phyloP scores from a whole-genome alignment of 202 grass and related monocot genomes.

The Elaeis oleifera region DNA sequence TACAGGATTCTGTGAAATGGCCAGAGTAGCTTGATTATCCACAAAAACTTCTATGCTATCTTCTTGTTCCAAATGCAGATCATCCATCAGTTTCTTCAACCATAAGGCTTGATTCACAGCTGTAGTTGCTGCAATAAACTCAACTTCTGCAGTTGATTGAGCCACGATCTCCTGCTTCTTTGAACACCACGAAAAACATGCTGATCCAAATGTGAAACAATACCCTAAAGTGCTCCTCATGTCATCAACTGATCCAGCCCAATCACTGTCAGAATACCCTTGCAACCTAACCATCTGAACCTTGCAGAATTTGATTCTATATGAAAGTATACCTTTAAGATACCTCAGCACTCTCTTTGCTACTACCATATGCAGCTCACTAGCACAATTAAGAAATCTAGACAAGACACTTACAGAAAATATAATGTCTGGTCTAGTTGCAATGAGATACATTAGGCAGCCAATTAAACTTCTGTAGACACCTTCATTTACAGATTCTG shows the following conservation, averaged over 20 bases:
- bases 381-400: not conserved
- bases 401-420: not conserved
- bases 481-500: not conserved
- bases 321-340: not conserved
- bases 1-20: constrained; percentile 3
- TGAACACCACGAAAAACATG: not conserved
- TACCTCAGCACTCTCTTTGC: not conserved
- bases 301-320: no score
- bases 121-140: not conserved
- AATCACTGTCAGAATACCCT: constrained; percentile 6
- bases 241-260: not conserved
- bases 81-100: constrained; percentile 14
- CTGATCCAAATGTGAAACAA: constrained; percentile 4
- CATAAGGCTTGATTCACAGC: constrained; percentile 13
- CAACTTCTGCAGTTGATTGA: constrained; percentile 3
- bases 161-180: constrained; percentile 18
- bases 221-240: not conserved
- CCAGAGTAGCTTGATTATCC: not conserved
- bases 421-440: constrained; percentile 12
- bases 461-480: constrained; percentile 11
- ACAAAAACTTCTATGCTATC: not conserved
- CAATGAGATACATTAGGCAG: constrained; percentile 16
- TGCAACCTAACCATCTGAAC: no score
- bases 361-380: not conserved
- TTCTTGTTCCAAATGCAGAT: not conserved